A percentile compares a stretch with the other conserved stretches of the same genome.
Evolutionary conservation across 2,329 filamentous ascomycete species (phyloP).

Genomic region (Neofusicoccum parvum): DNA sequence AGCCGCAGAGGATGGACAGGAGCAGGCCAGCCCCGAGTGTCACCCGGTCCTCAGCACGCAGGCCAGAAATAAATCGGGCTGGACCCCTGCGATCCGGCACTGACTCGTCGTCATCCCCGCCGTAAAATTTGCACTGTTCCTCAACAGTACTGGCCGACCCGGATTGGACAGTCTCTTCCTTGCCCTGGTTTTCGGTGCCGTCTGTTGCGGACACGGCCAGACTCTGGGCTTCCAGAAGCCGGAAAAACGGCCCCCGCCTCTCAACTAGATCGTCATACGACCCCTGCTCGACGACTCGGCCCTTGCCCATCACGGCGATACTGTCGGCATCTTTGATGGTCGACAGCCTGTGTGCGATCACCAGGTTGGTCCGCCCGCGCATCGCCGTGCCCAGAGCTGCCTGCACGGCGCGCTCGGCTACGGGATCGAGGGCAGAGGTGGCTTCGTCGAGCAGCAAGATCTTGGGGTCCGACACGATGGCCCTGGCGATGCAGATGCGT

Average conservation of each 20-base stretch:
- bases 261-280: slow-evolving; percentile 79
- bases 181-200: too few relatives aligned
- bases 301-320: slow-evolving; percentile 88
- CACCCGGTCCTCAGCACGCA: background rate
- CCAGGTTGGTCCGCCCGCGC: slow-evolving; percentile 87
- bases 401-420: slow-evolving; percentile 92
- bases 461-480: slow-evolving; percentile 87
- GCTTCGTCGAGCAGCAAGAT: slow-evolving; percentile 93
- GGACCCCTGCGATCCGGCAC: background rate
- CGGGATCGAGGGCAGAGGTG: slow-evolving; percentile 90
- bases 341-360: slow-evolving; percentile 91
- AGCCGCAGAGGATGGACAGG: slow-evolving; percentile 76
- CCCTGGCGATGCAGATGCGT: slow-evolving; percentile 90
- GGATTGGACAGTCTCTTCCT: background rate
- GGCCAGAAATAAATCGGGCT: background rate
- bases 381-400: slow-evolving; percentile 86
- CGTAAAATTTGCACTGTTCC: background rate
- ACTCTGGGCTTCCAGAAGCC: slow-evolving; percentile 84
- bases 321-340: slow-evolving; percentile 95
- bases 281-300: slow-evolving; percentile 89
- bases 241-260: slow-evolving; percentile 72
- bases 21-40: slow-evolving; percentile 61
- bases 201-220: slow-evolving; percentile 25
- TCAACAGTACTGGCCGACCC: background rate
- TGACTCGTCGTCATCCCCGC: too few relatives aligned